Evolutionary conservation across 75 land plant species (phyloP), one percentile per base, ranked within the genome.

Genomic region (Pinus taeda): DNA sequence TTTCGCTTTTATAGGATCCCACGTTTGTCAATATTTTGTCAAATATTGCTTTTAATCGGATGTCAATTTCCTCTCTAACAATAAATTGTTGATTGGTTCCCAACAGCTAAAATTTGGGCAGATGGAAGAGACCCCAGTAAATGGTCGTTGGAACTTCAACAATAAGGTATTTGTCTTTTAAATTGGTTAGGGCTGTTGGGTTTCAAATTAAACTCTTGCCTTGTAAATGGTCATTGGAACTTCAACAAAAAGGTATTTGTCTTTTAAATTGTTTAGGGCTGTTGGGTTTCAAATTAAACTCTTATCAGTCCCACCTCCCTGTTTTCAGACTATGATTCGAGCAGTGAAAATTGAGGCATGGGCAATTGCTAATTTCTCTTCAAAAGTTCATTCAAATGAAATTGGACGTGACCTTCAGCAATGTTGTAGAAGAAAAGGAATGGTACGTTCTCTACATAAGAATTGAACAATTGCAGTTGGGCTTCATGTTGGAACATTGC

Each of bases 141-240:
- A 84, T 24, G 99, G 97, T 5, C 64, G 92, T 0, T 96, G 99
- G 99, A 96, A 93, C 61, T 90, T 88, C 62, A 92, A 89, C 72
- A 84, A 88, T 29, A 92, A 93, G 94, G 97, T 95, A 7, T 39
- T n/a, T 18, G 2, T 29, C 39, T 60, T 78, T 18, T 39, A 42
- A 67, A 22, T 60, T 57, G 3, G 3, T 5, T 37, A 3, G 39
- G 39, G 39, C 39, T 3, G 39, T 37, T 37, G 3, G 3, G 5
- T 37, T 3, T 5, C 5, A 37, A 37, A 37, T 37, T 37, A 37
- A 5, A 37, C 39, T 5, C 0, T 37, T 3, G 5, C 2, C 39
- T 26, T 26, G 59, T 86, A 6, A 89, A 85, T 30, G 99, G 98
- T 4, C 72, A 91, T 0, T 97, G 99, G 99, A 97, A 95, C 64